A percentile compares a stretch with the other conserved stretches of the same genome.
Conservation (phyloP, 75 land plant genomes). For the Sequoia sempervirens region DNA sequence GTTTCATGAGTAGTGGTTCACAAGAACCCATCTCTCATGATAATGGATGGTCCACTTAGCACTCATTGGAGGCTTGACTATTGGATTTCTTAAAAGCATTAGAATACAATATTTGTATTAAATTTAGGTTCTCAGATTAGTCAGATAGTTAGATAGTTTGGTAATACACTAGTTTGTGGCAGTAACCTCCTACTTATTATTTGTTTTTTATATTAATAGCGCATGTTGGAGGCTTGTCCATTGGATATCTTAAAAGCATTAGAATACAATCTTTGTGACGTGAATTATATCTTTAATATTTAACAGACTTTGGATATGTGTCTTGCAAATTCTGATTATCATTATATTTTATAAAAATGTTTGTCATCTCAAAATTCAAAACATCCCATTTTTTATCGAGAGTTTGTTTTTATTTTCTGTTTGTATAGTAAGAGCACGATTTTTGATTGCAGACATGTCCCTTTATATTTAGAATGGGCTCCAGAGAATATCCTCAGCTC, state of each 20-base stretch:
- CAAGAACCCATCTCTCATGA: no score
- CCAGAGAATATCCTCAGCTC: slow-evolving; percentile 55
- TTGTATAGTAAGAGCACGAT: not conserved
- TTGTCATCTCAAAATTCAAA: not conserved
- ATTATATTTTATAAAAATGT: not conserved
- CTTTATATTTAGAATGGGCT: slow-evolving; percentile 97
- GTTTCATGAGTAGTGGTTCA: no score
- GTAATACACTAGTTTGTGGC: not conserved
- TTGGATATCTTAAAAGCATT: not conserved
- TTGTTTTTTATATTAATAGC: not conserved
- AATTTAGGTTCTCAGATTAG: not conserved
- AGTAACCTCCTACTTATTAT: not conserved
- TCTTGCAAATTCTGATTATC: not conserved
- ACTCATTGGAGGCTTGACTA: no score
- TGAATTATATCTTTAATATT: not conserved
- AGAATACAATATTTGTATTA: no score
- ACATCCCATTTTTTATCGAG: not conserved
- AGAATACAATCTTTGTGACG: not conserved
- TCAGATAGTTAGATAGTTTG: not conserved
- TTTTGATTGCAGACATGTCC: slow-evolving; percentile 67
- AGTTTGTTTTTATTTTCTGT: not conserved
- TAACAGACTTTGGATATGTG: not conserved
- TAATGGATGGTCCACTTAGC: no score
- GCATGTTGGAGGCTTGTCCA: not conserved
- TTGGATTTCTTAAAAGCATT: no score